Evolutionary conservation across 148 eudicot species (phyloP), one percentile per base, ranked within the genome.

Genomic region (Suaeda aralocaspica): DNA sequence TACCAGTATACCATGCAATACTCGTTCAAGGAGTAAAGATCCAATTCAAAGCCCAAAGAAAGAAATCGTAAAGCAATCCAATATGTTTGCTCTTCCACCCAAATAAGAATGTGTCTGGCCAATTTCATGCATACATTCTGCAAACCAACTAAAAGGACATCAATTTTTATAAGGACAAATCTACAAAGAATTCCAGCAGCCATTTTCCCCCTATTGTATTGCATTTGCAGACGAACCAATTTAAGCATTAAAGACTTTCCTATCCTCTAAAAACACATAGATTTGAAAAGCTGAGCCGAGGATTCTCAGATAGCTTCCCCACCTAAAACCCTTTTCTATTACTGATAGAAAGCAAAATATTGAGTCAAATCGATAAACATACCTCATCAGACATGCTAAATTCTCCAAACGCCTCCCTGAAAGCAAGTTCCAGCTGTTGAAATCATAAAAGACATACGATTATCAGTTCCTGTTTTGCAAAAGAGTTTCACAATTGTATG

Each of bases 1-100:
- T 94, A 91, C 98, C 98, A 94, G 80, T 94, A 91, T 18, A 91
- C 98, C 98, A 94, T 94, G 89, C 98, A 94, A 74, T 87, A 94
- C 77, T 94, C 98, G 67, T 74, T 55, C 34, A 89, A 79, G 29
- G 97, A 88, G 76, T 94, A 91, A 36, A 94, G 83, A 72, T 94
- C 97, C 74, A 91, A 75, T 57, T 94, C 96, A 73, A 94, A 94
- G 30, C 98, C 98, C 87, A 94, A 77, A 65, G 78, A 76, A 44
- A 94, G 91, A 72, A 91, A 94, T 36, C 97, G 91, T 49, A 77
- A 82, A 69, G 97, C 97, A 59, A 94, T 87, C 98, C 97, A 94
- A 74, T 91, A 91, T 68, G 97, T 91, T 77, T 85, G 92, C 86
- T 94, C 96, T 83, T 94, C 98, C 67, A 91, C 92, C 98, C 97